Base-by-base conservation (phyloP, 495 filamentous ascomycete species). In the Cenococcum geophilum region DNA sequence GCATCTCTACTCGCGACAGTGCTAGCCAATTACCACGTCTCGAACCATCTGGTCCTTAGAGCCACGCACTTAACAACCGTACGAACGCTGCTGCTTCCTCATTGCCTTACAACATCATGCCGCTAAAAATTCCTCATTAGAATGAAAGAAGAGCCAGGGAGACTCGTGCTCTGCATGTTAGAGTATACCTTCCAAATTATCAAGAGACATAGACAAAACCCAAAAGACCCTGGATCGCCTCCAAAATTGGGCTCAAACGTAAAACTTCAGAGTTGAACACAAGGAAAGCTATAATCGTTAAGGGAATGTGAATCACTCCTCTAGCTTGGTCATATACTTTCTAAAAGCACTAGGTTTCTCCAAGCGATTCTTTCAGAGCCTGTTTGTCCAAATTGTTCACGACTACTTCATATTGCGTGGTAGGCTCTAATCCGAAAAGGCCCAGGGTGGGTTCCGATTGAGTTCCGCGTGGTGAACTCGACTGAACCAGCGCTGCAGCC, bases 371-470 rank as follows among this genome's bases (percentile, higher is more conserved):
- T 48, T 57, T 60, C 70, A 75, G 55, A n/a, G 60, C 73, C 23
- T 70, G 70, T 22, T 57, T 60, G 65, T 74, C 74, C 40, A 76
- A 57, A 55, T 63, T 57, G 53, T 48, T 53, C 20, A 70, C 68
- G 22, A 61, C 36, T 25, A 72, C 64, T 60, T 68, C 61, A 1
- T 25, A 42, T 18, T 62, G 62, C 57, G 59, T 60, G 23, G 32
- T 61, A 23, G 68, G 62, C 22, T 71, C 62, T 20, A 61, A 61
- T 35, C 60, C 59, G 22, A 74, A 71, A 43, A 74, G 70, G 34
- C 73, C 73, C 55, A 67, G 51, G 43, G 73, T 67, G 16, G 72
- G 67, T 0, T 71, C 73, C 0, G 49, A 25, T 61, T 76, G 73
- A 62, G 74, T 76, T 20, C 74, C 66, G 16, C 72, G 72, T 14